These are phyloP conservation scores for Fallopia convolvulus DNA, from an alignment of 148 eudicot genomes.

Conservation along the genomic window DNA sequence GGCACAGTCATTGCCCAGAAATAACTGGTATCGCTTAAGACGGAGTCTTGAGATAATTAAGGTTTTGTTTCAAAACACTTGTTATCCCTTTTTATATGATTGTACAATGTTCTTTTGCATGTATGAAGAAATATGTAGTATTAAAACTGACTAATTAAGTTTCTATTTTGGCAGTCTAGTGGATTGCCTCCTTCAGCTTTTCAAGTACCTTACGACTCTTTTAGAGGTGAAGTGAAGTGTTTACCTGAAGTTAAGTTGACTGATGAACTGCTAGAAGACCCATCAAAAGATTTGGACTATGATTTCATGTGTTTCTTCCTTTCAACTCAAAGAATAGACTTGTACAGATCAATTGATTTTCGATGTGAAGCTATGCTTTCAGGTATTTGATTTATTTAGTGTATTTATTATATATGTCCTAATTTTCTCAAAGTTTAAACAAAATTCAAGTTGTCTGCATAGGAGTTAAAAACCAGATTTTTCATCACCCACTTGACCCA, in stretches of 20 bases:
- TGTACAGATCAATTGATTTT: constrained; percentile 78
- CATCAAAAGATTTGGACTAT: constrained; percentile 56
- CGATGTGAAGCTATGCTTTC: constrained; percentile 96
- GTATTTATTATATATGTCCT: neutral
- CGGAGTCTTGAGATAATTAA: constrained; percentile 84
- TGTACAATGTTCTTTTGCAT: neutral
- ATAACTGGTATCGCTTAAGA: constrained; percentile 89
- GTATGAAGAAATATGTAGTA: neutral
- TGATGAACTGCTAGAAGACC: constrained; percentile 28
- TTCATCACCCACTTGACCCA: neutral
- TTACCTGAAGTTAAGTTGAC: constrained; percentile 14
- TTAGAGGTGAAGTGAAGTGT: constrained; percentile 31
- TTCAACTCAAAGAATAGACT: constrained; percentile 62
- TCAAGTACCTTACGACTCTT: constrained; percentile 76
- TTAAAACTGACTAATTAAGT: neutral
- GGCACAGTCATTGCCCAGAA: constrained; percentile 59
- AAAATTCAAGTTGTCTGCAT: neutral
- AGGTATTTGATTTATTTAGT: constrained; percentile 31
- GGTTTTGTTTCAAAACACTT: constrained; percentile 24
- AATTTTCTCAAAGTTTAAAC: neutral
- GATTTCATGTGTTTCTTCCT: constrained; percentile 84
- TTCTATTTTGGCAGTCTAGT: constrained; percentile 53
- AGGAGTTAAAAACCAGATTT: neutral
- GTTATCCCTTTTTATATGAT: neutral
- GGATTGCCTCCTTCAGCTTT: constrained; percentile 86